Evolutionary conservation across 2,329 filamentous ascomycete species (phyloP), one percentile per base, ranked within the genome.

Genomic region (Simplicillium sp.): DNA sequence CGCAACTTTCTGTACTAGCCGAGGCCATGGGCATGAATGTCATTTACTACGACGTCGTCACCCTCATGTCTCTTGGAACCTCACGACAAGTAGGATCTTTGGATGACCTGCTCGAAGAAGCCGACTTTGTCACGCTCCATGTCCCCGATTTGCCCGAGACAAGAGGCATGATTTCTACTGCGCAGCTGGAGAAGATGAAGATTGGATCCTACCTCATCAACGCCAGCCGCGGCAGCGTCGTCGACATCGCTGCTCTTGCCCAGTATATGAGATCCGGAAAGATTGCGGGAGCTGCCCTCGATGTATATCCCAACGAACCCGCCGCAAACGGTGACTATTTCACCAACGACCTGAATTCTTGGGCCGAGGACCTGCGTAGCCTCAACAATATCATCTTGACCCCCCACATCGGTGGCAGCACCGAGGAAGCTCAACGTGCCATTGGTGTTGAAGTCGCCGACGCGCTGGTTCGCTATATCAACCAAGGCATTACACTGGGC

Each of bases 1-100:
- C 87, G 39, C 92, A 98, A 64, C 70, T 98, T 48, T 97, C 89
- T 1, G 92, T 98, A 34, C 71, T 98, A 48, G 89, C 92, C 20
- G 92, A 98, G 65, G 81, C 90, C 17, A 95, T 98, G 88, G 92
- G 92, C 38, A 96, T 98, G 90, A 81, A 75, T 13, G 92, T 98
- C 55, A 89, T 97, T 54, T 98, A 96, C 72, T 97, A 94, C 63
- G 92, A 98, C 62, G 81, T 95, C 7, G 66, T 95, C 47, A 94
- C 89, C 51, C 73, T 97, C 51, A 98, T 98, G 92, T 84, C 85
- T 35, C 68, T 98, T 59, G 92, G 92, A 42, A 94, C 85, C 11
- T 80, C 90, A 28, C 80, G 75, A 50, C 92, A 97, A 60, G 84
- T 97, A 32, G 69, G 82, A 5, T 84, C 77, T 1, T 68, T 98